These are phyloP conservation scores for Colletotrichum cereale DNA, from an alignment of 2,329 filamentous ascomycete species.

Conservation along the genomic window DNA sequence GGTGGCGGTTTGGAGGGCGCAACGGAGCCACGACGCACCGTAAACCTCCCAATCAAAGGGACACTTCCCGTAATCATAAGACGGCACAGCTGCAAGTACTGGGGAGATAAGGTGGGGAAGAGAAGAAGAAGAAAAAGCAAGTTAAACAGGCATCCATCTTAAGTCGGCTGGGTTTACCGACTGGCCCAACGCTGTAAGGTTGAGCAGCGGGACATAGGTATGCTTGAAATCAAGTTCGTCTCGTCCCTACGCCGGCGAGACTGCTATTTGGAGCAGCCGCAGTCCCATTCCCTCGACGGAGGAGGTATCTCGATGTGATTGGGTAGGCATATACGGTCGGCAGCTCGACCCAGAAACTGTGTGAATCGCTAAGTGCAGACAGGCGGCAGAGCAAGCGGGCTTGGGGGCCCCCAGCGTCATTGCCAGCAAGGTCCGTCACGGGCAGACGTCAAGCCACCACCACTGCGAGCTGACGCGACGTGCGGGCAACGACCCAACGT, in stretches of 20 bases:
- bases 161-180: conserved; percentile 17
- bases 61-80: conserved; percentile 27
- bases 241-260: background rate
- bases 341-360: background rate
- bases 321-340: background rate
- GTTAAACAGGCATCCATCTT: conserved; percentile 2
- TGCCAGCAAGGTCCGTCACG: background rate
- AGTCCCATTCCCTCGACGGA: background rate
- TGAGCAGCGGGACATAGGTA: conserved; percentile 24
- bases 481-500: background rate
- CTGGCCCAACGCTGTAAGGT: conserved; percentile 29
- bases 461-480: background rate
- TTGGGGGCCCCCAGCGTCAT: background rate
- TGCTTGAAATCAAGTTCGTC: background rate
- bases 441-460: background rate
- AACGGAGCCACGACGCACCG: background rate
- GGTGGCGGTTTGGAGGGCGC: background rate
- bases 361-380: background rate
- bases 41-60: conserved; percentile 22
- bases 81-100: conserved; percentile 21
- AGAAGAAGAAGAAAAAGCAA: conserved; percentile 28
- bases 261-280: background rate
- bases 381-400: background rate
- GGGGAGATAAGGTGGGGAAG: background rate
- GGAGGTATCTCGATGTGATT: background rate